Evolutionary conservation across 1,284 basidiomycete species (phyloP).

Genomic region (Kwoniella shivajii): DNA sequence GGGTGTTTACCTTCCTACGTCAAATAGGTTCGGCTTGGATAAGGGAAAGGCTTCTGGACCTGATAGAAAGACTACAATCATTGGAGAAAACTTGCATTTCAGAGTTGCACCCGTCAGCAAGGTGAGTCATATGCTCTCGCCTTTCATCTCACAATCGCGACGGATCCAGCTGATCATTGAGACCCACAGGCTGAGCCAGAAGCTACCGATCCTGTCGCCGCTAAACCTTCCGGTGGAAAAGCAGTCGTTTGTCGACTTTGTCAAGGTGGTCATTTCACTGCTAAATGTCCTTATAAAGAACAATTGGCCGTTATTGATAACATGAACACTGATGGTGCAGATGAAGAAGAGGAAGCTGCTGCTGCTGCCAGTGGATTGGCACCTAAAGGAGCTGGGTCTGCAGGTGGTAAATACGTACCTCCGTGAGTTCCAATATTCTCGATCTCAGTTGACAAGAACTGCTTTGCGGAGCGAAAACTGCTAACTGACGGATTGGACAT

Average conservation of each 20-base stretch:
- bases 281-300: constrained; percentile 98
- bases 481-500: too few species aligned
- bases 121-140: constrained; percentile 67
- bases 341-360: constrained; percentile 31
- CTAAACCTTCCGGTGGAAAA: constrained; percentile 74
- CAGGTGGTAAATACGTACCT: constrained; percentile 74
- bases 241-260: constrained; percentile 93
- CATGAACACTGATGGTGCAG: constrained; percentile 60
- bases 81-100: constrained; percentile 86
- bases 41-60: constrained; percentile 85
- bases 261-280: constrained; percentile 96
- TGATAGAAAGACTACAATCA: constrained; percentile 91
- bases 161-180: neutral
- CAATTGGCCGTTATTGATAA: constrained; percentile 70
- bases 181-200: constrained; percentile 63
- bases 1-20: constrained; percentile 5
- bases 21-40: constrained; percentile 76
- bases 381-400: constrained; percentile 25
- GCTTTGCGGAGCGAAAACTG: too few species aligned
- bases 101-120: constrained; percentile 79
- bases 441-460: neutral
- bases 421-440: constrained; percentile 59
- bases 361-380: constrained; percentile 23
- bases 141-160: neutral
- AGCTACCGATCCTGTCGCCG: constrained; percentile 67